Base-by-base conservation (phyloP, 768 basidiomycete genomes). In the Phylloporus arenicola region DNA sequence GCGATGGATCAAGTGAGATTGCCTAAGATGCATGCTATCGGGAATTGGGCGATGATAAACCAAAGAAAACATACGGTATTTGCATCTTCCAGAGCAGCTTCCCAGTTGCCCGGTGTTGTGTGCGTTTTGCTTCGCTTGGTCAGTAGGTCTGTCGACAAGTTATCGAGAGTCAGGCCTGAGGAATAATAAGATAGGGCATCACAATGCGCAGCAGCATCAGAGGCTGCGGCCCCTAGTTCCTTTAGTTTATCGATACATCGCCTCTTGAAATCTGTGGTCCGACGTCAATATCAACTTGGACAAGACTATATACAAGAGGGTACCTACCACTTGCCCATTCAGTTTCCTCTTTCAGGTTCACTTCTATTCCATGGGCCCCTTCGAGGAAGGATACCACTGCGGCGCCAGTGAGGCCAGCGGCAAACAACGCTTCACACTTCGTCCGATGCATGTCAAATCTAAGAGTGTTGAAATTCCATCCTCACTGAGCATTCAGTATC, bases 391-490 rank as follows among this genome's bases (percentile, higher is more conserved):
- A 59, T 11, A 43, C 33, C 19, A 47, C 43, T 13, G 57, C 49
- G 4, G 4, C 53, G 6, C 6, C 20, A 1, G 14, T 16, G 11
- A 41, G 49, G 3, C 50, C 50, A 1, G 58, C 44, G 10, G 48
- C 47, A 33, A 50, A 34, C 19, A 51, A 20, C 0, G 34, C 49
- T 29, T 59, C 49, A 2, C 53, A 59, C 22, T 48, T 58, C 27
- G 10, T 34, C 19, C 22, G 45, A 24, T 37, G 14, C 9, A 59
- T 22, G 30, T 43, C 34, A 25, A 55, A 59, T 29, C 31, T 44
- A 10, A 58, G 43, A 27, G 20, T 5, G 22, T 46, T 17, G 8
- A 58, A 58, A 31, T 51, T 41, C 57, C 57, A 58, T 10, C 57
- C 57, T 54, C 9, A 8, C 24, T 14, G 19, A 1, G 3, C 8